These are phyloP conservation scores for Scheffersomyces segobiensis DNA, from an alignment of 1,139 yeast genomes.

Conservation along the genomic window DNA sequence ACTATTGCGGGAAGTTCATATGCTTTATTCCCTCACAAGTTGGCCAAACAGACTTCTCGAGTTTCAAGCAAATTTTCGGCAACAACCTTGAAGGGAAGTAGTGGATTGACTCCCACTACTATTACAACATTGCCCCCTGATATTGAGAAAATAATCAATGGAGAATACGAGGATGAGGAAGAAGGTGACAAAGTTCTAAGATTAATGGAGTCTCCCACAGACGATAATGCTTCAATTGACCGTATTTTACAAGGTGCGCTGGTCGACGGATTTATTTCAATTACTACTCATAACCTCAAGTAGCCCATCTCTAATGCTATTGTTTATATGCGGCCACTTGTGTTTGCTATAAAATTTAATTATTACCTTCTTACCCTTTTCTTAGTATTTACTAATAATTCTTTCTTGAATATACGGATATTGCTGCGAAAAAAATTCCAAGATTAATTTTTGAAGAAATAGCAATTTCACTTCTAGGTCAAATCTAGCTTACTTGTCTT, in stretches of 20 bases:
- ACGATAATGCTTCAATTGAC: conserved; percentile 7
- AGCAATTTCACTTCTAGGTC: no score
- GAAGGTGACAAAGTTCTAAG: neutral
- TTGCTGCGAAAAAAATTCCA: neutral
- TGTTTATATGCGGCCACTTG: neutral
- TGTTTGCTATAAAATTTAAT: neutral
- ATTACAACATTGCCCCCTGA: conserved; percentile 8
- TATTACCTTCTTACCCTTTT: neutral
- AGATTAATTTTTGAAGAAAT: no score
- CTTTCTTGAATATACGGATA: neutral
- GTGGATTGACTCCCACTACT: neutral
- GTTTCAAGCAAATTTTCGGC: neutral
- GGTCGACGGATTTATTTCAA: conserved; percentile 7
- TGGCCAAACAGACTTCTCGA: neutral
- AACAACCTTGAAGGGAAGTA: conserved; percentile 1
- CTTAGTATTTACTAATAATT: neutral
- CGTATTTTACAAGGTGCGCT: conserved; percentile 4
- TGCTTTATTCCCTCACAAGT: conserved; percentile 1
- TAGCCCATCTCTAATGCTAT: neutral
- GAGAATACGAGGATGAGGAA: neutral
- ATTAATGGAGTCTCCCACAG: conserved; percentile 4
- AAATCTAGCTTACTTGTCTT: no score
- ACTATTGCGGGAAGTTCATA: conserved; percentile 7
- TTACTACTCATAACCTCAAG: conserved; percentile 7
- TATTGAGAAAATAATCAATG: conserved; percentile 6